A percentile compares a stretch with the other conserved stretches of the same genome.
These are phyloP conservation scores for Xerocomus potaroensis DNA, from an alignment of 768 basidiomycete genomes.

Conservation along the genomic window DNA sequence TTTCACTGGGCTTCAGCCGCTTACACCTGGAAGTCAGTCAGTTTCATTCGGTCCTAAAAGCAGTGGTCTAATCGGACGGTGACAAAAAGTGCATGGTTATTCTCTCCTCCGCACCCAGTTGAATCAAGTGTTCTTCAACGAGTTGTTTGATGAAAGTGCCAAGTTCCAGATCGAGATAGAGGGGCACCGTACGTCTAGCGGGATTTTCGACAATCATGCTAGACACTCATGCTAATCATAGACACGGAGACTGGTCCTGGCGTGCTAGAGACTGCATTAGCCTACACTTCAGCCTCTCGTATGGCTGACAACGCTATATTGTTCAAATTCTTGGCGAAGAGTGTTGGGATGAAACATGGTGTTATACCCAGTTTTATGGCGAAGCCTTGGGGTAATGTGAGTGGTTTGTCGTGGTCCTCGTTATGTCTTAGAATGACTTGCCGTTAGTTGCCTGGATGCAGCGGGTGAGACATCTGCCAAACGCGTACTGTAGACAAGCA, in stretches of 20 bases:
- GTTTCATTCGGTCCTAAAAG: background rate
- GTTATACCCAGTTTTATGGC: conserved; percentile 98
- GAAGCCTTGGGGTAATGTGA: conserved; percentile 89
- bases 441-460: conserved; percentile 85
- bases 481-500: conserved; percentile 10
- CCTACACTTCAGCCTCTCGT: conserved; percentile 71
- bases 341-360: conserved; percentile 83
- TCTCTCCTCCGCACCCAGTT: conserved; percentile 88
- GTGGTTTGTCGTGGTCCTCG: conserved; percentile 22
- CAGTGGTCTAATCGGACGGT: conserved; percentile 3
- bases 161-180: conserved; percentile 81
- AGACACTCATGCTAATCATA: conserved; percentile 26
- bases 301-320: conserved; percentile 92
- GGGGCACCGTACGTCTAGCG: conserved; percentile 63
- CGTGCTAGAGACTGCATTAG: conserved; percentile 81
- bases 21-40: conserved; percentile 88
- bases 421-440: conserved; percentile 4
- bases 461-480: conserved; percentile 54
- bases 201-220: background rate
- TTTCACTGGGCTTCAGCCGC: conserved; percentile 65
- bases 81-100: conserved; percentile 85
- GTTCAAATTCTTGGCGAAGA: conserved; percentile 92
- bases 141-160: conserved; percentile 71
- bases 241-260: conserved; percentile 94
- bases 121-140: conserved; percentile 86